Conservation (phyloP, 1,284 basidiomycete species). For the Phellinidium pouzarii region DNA sequence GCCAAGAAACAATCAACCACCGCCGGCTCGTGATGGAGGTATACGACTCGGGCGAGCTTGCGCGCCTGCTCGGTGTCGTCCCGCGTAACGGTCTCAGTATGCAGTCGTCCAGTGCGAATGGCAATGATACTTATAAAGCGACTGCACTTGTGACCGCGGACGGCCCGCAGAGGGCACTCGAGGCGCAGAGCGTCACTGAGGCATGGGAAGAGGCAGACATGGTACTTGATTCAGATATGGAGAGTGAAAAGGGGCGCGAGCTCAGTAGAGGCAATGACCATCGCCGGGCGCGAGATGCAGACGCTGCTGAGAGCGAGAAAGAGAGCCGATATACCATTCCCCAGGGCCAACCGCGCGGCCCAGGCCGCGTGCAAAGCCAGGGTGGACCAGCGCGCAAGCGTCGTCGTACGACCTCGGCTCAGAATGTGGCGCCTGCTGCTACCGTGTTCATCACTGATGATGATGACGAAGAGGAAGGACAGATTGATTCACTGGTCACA, state of each 20-base stretch:
- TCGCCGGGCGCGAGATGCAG: conserved; percentile 15
- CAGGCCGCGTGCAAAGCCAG: not conserved
- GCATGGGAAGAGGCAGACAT: conserved; percentile 38
- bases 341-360: conserved; percentile 18
- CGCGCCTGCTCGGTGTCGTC: conserved; percentile 50
- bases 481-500: conserved; percentile 1
- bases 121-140: conserved; percentile 16
- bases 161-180: conserved; percentile 19
- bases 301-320: conserved; percentile 28
- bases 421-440: conserved; percentile 24
- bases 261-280: conserved; percentile 10
- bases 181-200: conserved; percentile 29
- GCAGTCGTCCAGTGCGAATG: conserved; percentile 23
- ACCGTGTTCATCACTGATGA: conserved; percentile 44
- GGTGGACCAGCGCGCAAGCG: conserved; percentile 42
- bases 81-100: conserved; percentile 25
- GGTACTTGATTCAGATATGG: conserved; percentile 28
- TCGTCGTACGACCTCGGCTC: conserved; percentile 31
- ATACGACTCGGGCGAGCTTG: conserved; percentile 56
- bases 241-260: conserved; percentile 16
- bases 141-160: not conserved
- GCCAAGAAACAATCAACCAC: conserved; percentile 75
- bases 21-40: conserved; percentile 64
- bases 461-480: conserved; percentile 29
- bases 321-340: conserved; percentile 50